These are phyloP conservation scores for Zasmidium cellare DNA, from an alignment of 2,329 filamentous ascomycete species.

Conservation along the genomic window DNA sequence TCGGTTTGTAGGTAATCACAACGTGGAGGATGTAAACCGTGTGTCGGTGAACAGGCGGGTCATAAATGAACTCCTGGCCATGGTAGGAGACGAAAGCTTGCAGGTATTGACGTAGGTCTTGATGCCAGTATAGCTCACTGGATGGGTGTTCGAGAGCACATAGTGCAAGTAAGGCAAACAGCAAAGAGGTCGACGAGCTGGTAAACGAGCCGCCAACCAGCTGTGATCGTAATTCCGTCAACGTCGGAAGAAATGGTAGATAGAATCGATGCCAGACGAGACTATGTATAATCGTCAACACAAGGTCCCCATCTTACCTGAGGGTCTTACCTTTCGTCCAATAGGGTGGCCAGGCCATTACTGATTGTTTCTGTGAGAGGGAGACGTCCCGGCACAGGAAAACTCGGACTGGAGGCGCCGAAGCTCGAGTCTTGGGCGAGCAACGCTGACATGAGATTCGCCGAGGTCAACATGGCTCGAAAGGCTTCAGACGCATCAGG, in stretches of 20 bases:
- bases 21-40: background rate
- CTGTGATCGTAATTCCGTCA: background rate
- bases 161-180: background rate
- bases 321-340: background rate
- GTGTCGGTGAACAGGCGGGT: background rate
- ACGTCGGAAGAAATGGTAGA: background rate
- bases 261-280: background rate
- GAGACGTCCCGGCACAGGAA: background rate
- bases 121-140: background rate
- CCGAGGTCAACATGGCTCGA: background rate
- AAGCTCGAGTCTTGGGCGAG: background rate
- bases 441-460: background rate
- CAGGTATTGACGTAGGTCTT: background rate
- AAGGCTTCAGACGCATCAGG: background rate
- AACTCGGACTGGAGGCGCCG: background rate
- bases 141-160: background rate
- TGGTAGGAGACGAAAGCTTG: background rate
- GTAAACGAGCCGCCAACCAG: background rate
- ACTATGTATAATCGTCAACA: background rate
- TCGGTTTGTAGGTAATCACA: background rate
- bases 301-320: background rate
- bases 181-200: background rate
- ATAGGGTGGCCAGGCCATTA: background rate
- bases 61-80: background rate
- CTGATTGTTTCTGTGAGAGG: background rate